Conservation (phyloP, 2,329 filamentous ascomycete genomes). For the Hypoxylon rubiginosum region DNA sequence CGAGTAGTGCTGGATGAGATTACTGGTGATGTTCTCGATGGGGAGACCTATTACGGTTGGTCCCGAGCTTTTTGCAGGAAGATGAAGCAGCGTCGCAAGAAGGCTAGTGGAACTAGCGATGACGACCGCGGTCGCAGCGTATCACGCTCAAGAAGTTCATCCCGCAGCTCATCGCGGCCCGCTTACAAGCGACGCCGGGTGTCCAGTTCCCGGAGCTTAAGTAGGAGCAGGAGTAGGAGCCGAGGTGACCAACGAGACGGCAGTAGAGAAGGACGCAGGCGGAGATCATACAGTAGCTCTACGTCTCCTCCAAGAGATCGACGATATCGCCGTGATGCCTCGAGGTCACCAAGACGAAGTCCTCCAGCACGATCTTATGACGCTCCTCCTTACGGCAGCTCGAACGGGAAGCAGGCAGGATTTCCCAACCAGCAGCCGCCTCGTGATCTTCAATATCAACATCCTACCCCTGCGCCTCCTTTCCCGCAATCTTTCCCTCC, state of each 20-base stretch:
- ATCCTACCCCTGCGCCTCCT: constrained; percentile 32
- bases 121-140: constrained; percentile 48
- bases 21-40: constrained; percentile 73
- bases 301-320: constrained; percentile 47
- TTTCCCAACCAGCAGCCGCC: constrained; percentile 32
- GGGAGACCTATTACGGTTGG: constrained; percentile 91
- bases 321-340: constrained; percentile 40
- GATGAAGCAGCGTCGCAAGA: constrained; percentile 73
- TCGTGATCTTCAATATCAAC: constrained; percentile 43
- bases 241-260: constrained; percentile 45
- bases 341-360: constrained; percentile 36
- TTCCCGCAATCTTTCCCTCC: constrained; percentile 42
- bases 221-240: constrained; percentile 52
- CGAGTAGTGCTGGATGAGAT: constrained; percentile 73
- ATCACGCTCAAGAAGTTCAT: constrained; percentile 54
- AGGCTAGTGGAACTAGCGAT: constrained; percentile 44
- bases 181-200: constrained; percentile 58
- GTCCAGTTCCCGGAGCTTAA: constrained; percentile 53
- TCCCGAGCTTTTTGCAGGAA: constrained; percentile 83
- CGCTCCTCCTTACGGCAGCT: constrained; percentile 12
- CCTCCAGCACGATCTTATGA: constrained; percentile 33
- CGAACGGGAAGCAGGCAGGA: constrained; percentile 33
- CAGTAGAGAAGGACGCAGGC: constrained; percentile 45
- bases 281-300: constrained; percentile 50
- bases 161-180: constrained; percentile 54